Evolutionary conservation across 441 rosid species (phyloP).

Genomic region (Breynia disticha): DNA sequence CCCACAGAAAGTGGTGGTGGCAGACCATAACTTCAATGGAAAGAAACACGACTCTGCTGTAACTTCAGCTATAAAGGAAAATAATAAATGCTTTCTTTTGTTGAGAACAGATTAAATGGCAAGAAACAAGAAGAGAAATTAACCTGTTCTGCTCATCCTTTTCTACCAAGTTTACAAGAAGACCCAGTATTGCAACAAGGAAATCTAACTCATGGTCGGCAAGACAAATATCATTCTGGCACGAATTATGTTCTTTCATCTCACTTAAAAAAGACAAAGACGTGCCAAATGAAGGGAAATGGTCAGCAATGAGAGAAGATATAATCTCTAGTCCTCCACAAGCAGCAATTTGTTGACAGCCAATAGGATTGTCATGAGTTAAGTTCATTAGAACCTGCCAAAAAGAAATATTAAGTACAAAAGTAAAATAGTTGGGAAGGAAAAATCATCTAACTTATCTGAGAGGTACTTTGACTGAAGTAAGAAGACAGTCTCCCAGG

Average conservation of each 20-base stretch:
- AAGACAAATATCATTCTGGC: conserved; percentile 41
- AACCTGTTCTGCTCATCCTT: conserved; percentile 87
- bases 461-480: conserved; percentile 68
- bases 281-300: conserved; percentile 63
- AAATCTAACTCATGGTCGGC: conserved; percentile 85
- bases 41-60: background rate
- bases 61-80: background rate
- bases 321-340: conserved; percentile 80
- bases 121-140: conserved; percentile 9
- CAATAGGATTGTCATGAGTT: conserved; percentile 74
- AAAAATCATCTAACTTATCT: conserved; percentile 1
- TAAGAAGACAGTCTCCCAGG: conserved; percentile 74
- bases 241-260: conserved; percentile 23
- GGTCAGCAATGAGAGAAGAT: conserved; percentile 61
- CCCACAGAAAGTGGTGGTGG: too few species aligned
- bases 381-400: conserved; percentile 94
- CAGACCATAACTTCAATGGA: too few species aligned
- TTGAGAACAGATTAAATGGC: background rate
- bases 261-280: conserved; percentile 27
- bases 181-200: conserved; percentile 87
- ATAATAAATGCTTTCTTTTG: background rate
- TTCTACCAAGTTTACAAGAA: conserved; percentile 92
- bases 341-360: conserved; percentile 79
- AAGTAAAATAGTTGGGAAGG: conserved; percentile 6
- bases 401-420: conserved; percentile 2